These are phyloP conservation scores for Astrothelium subdiscretum DNA, from an alignment of 495 filamentous ascomycete genomes.

Conservation along the genomic window DNA sequence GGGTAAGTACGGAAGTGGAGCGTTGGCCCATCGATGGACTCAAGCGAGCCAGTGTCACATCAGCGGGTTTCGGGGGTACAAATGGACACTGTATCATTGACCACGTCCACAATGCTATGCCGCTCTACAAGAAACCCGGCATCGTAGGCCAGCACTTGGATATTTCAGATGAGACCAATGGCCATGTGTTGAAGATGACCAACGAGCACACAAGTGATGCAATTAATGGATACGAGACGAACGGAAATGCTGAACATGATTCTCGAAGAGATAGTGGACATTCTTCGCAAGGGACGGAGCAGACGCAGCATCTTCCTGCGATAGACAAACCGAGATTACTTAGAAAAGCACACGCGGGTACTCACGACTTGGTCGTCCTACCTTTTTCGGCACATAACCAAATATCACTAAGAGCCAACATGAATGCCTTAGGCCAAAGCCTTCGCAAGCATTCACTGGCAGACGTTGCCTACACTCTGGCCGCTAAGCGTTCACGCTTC, in stretches of 20 bases:
- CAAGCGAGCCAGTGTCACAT: conserved; percentile 28
- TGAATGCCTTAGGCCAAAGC: neutral
- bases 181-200: neutral
- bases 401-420: neutral
- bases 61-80: conserved; percentile 37
- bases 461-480: neutral
- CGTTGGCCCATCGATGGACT: neutral
- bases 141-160: neutral
- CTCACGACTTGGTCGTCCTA: neutral
- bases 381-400: neutral
- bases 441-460: neutral
- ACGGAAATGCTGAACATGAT: neutral
- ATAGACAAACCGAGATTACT: neutral
- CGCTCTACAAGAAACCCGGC: neutral
- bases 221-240: neutral
- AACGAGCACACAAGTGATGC: neutral
- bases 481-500: neutral
- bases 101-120: neutral
- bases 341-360: neutral
- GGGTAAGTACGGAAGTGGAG: conserved; percentile 1
- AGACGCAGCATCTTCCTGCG: neutral
- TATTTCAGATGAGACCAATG: too few relatives aligned
- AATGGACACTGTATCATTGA: conserved; percentile 23
- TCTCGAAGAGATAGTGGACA: neutral
- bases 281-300: neutral